These are phyloP conservation scores for Mycena crocata DNA, from an alignment of 768 basidiomycete species.

Conservation along the genomic window DNA sequence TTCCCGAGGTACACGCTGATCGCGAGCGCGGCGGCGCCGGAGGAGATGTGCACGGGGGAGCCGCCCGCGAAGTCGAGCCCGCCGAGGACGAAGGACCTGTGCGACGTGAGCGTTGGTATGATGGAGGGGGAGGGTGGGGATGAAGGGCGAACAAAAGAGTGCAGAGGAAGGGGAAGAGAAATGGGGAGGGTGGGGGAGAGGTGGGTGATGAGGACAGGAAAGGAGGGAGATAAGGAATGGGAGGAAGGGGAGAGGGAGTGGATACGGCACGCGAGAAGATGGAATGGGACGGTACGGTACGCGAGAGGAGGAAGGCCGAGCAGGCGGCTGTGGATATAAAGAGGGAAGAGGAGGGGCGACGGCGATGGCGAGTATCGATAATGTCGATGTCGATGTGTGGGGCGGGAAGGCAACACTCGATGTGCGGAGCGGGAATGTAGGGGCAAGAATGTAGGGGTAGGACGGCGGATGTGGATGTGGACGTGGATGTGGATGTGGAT, in stretches of 20 bases:
- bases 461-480: too few species aligned
- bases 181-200: conserved; percentile 75
- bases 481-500: too few species aligned
- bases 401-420: too few species aligned
- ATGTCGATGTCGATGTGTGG: too few species aligned
- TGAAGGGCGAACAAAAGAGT: conserved; percentile 85
- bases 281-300: conserved; percentile 35
- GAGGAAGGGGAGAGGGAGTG: conserved; percentile 66
- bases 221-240: conserved; percentile 58
- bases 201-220: conserved; percentile 74
- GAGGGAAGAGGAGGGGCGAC: too few species aligned
- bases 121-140: conserved; percentile 81
- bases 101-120: conserved; percentile 61
- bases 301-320: conserved; percentile 60
- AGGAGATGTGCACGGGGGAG: conserved; percentile 77
- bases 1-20: conserved; percentile 73
- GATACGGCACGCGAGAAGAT: background rate
- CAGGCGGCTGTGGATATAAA: too few species aligned
- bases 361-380: too few species aligned
- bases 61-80: conserved; percentile 77
- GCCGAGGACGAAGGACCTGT: conserved; percentile 63
- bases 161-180: conserved; percentile 38
- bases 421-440: too few species aligned
- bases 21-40: conserved; percentile 72
- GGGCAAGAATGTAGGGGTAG: too few species aligned